These are phyloP conservation scores for Evansstolkia leycettana DNA, from an alignment of 495 filamentous ascomycete species.

Conservation along the genomic window DNA sequence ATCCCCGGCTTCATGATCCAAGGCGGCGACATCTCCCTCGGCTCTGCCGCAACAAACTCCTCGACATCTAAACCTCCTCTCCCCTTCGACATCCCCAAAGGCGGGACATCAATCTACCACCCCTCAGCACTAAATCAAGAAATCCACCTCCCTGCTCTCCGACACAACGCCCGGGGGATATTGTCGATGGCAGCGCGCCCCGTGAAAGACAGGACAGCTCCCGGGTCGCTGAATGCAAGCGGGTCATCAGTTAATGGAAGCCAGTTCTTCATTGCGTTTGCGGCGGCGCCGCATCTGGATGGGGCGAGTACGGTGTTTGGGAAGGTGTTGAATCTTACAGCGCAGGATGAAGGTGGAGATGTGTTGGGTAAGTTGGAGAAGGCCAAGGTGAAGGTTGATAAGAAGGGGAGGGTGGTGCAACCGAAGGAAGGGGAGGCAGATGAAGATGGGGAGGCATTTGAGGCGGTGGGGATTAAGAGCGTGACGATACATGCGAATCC, in stretches of 20 bases:
- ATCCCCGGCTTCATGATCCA: conserved; percentile 91
- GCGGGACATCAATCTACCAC: conserved; percentile 76
- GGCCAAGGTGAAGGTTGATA: conserved; percentile 75
- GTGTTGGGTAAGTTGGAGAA: conserved; percentile 51
- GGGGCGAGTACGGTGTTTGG: conserved; percentile 92
- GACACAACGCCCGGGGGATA: conserved; percentile 78
- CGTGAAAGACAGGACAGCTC: conserved; percentile 42
- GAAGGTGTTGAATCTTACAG: conserved; percentile 46
- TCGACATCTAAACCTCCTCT: conserved; percentile 26
- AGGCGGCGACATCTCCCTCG: conserved; percentile 65
- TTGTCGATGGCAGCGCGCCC: conserved; percentile 85
- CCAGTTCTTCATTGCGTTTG: conserved; percentile 89
- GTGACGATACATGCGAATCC: conserved; percentile 94
- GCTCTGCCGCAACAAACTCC: conserved; percentile 29
- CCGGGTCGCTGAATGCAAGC: conserved; percentile 30
- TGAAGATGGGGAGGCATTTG: conserved; percentile 19
- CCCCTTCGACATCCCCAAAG: conserved; percentile 50
- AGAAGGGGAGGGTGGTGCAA: conserved; percentile 65
- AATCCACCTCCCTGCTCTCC: conserved; percentile 63
- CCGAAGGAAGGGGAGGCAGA: conserved; percentile 34
- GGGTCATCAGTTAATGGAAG: conserved; percentile 75
- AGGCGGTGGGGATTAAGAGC: conserved; percentile 53
- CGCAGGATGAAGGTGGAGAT: conserved; percentile 32
- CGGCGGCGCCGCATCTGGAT: conserved; percentile 80
- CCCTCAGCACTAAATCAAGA: conserved; percentile 74